Conservation (phyloP, 805 yeast species). For the Candida cerambycidarum region DNA sequence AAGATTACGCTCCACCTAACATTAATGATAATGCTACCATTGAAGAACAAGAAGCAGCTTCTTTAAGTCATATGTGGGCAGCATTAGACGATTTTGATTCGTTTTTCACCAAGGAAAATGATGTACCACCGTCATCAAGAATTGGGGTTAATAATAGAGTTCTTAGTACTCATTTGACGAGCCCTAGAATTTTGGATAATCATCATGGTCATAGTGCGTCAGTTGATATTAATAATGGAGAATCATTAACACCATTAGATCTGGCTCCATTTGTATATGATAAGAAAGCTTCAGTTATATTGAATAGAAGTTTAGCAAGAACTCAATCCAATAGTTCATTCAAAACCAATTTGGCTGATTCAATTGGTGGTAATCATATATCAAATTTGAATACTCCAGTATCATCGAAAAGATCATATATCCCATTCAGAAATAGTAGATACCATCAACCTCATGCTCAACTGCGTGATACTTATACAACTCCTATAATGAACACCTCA, state of each 20-base stretch:
- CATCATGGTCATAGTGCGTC: conserved; percentile 53
- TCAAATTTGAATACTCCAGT: conserved; percentile 9
- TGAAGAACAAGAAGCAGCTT: conserved; percentile 64
- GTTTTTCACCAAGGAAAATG: conserved; percentile 64
- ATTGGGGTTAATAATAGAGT: background rate
- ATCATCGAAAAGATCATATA: conserved; percentile 33
- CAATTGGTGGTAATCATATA: conserved; percentile 33
- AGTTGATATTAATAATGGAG: conserved; percentile 54
- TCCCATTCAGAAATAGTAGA: conserved; percentile 41
- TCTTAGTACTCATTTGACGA: background rate
- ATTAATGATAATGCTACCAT: conserved; percentile 51
- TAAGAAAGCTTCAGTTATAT: conserved; percentile 72
- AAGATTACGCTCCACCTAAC: conserved; percentile 47
- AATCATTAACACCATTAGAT: conserved; percentile 53
- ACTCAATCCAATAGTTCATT: conserved; percentile 77
- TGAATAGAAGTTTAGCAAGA: conserved; percentile 70
- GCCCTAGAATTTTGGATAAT: background rate
- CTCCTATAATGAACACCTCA: conserved; percentile 23
- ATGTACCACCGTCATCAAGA: conserved; percentile 8
- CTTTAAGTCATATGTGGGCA: conserved; percentile 88
- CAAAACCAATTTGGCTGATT: conserved; percentile 72
- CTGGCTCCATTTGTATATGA: conserved; percentile 79
- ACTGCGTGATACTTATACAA: conserved; percentile 19
- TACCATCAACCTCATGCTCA: conserved; percentile 12
- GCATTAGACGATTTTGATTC: conserved; percentile 87